Evolutionary conservation across 768 basidiomycete species (phyloP).

Genomic region (Galerina marginata): DNA sequence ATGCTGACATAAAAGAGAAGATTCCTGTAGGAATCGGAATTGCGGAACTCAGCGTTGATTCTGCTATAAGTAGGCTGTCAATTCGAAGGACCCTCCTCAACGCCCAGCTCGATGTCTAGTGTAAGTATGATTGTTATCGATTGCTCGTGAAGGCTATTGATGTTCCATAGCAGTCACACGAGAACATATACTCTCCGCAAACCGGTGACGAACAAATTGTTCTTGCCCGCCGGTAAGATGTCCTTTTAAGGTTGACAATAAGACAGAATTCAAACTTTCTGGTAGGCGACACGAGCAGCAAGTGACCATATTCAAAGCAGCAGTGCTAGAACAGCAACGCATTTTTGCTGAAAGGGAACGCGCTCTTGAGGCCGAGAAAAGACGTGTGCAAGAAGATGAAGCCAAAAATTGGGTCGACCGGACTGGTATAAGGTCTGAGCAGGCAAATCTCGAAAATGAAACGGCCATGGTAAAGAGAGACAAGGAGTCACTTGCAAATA

Average conservation of each 20-base stretch:
- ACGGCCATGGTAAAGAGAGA: background rate
- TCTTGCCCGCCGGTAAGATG: background rate
- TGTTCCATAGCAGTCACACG: background rate
- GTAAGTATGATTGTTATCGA: background rate
- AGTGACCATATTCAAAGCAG: background rate
- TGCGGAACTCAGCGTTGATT: background rate
- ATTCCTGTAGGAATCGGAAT: background rate
- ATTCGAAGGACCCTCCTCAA: background rate
- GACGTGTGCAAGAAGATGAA: background rate
- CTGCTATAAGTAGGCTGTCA: background rate
- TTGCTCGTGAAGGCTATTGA: background rate
- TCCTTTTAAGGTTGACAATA: background rate
- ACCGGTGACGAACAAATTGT: background rate
- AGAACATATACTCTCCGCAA: slow-evolving; percentile 4
- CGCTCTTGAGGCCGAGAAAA: background rate
- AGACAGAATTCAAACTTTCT: background rate
- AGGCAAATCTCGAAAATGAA: background rate
- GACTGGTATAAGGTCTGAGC: background rate
- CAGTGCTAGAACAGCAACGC: background rate
- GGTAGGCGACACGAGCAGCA: background rate
- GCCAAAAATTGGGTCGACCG: background rate
- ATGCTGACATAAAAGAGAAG: background rate
- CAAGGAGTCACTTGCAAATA: background rate
- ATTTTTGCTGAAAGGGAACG: background rate
- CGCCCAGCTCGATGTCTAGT: background rate